Base-by-base conservation (phyloP, 331 rosid species). In the Phaseolus coccineus region DNA sequence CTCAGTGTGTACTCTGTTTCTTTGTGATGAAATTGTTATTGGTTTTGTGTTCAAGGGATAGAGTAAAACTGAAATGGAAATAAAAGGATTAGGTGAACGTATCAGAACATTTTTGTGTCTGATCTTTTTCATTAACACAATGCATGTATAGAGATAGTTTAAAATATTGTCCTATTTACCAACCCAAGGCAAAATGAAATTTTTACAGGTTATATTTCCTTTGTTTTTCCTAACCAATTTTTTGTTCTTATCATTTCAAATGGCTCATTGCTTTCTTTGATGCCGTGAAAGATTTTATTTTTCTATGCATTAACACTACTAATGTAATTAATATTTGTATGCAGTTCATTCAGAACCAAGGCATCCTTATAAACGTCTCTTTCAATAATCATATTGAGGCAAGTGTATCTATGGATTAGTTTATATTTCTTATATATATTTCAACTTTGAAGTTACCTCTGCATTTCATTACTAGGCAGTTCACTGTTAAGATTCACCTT, bases 261-360 rank as follows among this genome's bases (percentile, higher is more conserved):
- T 57, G 72, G 55, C 30, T 50, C 14, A 30, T 59, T 44, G 27
- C 30, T 71, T 56, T 55, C 65, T 31, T 72, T 79, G 12, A 39
- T 64, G 68, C 24, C 22, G 16, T 44, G 47, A 59, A 27, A 42
- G 55, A 65, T 78, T 46, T 44, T 57, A 15, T 56, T 63, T 72
- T 65, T 35, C 42, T 40, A 30, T 52, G 75, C 31, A 69, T 5
- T 78, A 82, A 79, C 55, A 76, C 47, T 25, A 40, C 5, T 57
- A 48, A 28, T 71, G 42, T 77, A 62, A 27, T 56, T 30, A 13
- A 73, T 64, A 66, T 55, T 39, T 74, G 63, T 31, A 46, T 74
- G 83, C 93, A 91, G 97, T 95, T 89, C 71, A 77, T 91, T 71
- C 85, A 90, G 71, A 95, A 95, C 65, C 91, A 84, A 61, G 96